Conservation (phyloP, 768 basidiomycete genomes). For the Hericium erinaceus region DNA sequence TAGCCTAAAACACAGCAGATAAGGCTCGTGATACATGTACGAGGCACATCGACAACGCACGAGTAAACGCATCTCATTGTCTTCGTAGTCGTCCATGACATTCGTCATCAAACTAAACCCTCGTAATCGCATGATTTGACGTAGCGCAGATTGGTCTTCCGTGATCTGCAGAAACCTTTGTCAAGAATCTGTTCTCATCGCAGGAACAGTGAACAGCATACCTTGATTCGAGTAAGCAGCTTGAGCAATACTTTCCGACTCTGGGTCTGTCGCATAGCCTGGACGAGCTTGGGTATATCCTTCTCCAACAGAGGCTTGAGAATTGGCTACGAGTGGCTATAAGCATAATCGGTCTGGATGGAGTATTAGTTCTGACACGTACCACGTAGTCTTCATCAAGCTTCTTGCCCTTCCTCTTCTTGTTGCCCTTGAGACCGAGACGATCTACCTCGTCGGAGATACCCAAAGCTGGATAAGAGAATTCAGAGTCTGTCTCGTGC, state of each 20-base stretch:
- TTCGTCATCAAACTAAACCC: constrained; percentile 90
- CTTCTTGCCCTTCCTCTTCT: constrained; percentile 86
- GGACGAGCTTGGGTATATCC: constrained; percentile 87
- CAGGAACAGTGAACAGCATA: constrained; percentile 20
- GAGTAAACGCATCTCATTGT: constrained; percentile 59
- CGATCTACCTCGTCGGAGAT: constrained; percentile 86
- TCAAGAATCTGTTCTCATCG: neutral
- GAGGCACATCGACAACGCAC: constrained; percentile 33
- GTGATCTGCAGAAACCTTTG: constrained; percentile 54
- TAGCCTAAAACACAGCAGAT: constrained; percentile 30
- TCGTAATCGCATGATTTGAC: constrained; percentile 85
- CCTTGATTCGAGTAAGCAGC: constrained; percentile 79
- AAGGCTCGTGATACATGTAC: neutral
- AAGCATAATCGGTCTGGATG: neutral
- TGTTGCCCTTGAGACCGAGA: constrained; percentile 75
- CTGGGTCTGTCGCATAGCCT: constrained; percentile 82
- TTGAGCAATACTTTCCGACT: constrained; percentile 77
- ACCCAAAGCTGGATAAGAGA: constrained; percentile 59
- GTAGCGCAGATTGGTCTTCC: constrained; percentile 64
- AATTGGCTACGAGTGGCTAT: constrained; percentile 43
- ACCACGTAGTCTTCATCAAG: constrained; percentile 93
- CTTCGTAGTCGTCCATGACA: constrained; percentile 65
- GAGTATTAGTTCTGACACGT: constrained; percentile 10
- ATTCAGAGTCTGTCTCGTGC: neutral
- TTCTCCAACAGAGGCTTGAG: constrained; percentile 66